Base-by-base conservation (phyloP, 768 basidiomycete genomes). In the Boletales sp. region DNA sequence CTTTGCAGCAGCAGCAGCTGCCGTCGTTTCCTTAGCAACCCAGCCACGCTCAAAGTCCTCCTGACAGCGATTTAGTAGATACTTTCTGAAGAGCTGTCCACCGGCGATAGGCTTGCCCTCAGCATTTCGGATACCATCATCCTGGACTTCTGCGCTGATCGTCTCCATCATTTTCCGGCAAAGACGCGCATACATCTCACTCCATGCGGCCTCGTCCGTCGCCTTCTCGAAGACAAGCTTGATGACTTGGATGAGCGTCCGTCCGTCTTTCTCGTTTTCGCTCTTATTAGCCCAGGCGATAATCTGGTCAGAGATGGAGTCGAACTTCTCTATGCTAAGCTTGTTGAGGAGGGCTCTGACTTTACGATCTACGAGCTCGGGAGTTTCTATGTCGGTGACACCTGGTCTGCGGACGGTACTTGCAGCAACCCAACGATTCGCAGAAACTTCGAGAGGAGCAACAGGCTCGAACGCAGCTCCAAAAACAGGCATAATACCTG, bases 31-130 rank as follows among this genome's bases (percentile, higher is more conserved):
- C 69, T 94, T 90, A 19, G 84, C 82, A 35, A 87, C 80, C 94
- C 94, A 97, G 7, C 94, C 94, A 53, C 86, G 83, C 74, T 98
- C 95, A 69, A 98, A 97, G 72, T 97, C 94, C 64, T 97, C 91
- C 66, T 97, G 94, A 72, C 95, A 98, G 39, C 94, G 83, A 65
- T 95, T 95, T 47, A 98, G 79, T 18, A 98, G 80, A 72, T 97
- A 97, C 73, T 95, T 95, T 55, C 94, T 79, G 87, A 98, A 99
- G 38, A 97, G 80, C 51, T 90, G 84, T 43, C 95, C 94, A 58
- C 95, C 95, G 39, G 88, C 78, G 51, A 94, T 87, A n/a, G 89
- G 89, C 64, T 87, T 87, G 63, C 90, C 91, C 54, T 94, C 90
- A 12, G 73, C 38, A 55, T 83, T 84, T 72, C 77, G 83, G 72